Conservation (phyloP, 306 rosid genomes). For the Senna tora region DNA sequence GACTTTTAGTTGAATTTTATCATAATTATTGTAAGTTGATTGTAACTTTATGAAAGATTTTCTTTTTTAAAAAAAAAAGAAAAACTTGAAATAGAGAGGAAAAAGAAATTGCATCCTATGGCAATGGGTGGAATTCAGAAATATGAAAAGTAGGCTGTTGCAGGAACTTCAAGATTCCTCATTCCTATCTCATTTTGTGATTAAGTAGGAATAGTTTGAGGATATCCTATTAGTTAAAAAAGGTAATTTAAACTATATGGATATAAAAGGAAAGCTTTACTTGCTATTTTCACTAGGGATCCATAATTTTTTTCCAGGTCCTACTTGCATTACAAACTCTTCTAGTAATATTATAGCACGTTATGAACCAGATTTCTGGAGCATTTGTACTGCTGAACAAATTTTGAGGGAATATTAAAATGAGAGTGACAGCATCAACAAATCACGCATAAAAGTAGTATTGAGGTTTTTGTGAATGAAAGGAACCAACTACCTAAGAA, state of each 20-base stretch:
- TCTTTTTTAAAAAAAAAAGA: neutral
- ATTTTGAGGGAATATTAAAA: neutral
- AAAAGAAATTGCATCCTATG: neutral
- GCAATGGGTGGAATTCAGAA: neutral
- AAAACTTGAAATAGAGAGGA: constrained; percentile 11
- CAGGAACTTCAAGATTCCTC: neutral
- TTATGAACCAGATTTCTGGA: neutral
- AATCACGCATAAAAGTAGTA: neutral
- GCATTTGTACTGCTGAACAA: neutral
- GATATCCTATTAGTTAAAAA: neutral
- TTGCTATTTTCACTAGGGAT: neutral
- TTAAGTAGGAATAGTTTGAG: neutral
- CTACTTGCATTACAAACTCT: neutral
- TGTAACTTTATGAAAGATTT: constrained; percentile 21
- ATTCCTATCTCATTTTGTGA: neutral
- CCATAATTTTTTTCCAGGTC: neutral
- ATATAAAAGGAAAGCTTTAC: constrained; percentile 8
- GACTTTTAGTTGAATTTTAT: constrained; percentile 21
- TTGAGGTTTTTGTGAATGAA: constrained; percentile 21
- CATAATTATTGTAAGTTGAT: constrained; percentile 22
- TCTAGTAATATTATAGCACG: neutral
- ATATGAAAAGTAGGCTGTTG: constrained; percentile 15
- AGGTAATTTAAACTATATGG: neutral
- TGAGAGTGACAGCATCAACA: neutral
- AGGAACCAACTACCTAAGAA: constrained; percentile 4